Evolutionary conservation across 495 filamentous ascomycete genomes (phyloP).

Genomic region (Neurospora terricola): DNA sequence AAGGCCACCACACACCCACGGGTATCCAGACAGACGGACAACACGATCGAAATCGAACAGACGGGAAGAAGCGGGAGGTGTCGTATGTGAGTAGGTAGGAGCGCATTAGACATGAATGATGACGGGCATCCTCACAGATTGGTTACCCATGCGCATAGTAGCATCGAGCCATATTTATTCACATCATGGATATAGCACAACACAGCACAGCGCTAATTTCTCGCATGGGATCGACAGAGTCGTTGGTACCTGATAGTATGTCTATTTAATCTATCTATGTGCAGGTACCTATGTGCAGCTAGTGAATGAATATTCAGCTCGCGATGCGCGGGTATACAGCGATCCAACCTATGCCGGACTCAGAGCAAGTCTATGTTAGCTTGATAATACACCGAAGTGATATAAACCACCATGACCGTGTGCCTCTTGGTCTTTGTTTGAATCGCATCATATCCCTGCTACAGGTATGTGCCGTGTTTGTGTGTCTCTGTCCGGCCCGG

Average conservation of each 20-base stretch:
- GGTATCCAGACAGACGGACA: not conserved
- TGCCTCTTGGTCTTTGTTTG: not conserved
- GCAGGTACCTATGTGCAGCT: not conserved
- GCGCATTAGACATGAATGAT: not conserved
- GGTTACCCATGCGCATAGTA: not conserved
- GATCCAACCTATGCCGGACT: not conserved
- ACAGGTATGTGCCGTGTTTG: not conserved
- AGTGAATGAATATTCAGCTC: not conserved
- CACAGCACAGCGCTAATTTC: not conserved
- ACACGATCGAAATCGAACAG: not conserved
- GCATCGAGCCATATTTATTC: not conserved
- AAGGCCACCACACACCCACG: no score
- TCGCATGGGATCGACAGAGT: not conserved
- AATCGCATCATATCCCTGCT: not conserved
- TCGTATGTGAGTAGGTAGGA: not conserved
- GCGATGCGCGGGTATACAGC: not conserved
- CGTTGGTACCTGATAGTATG: not conserved
- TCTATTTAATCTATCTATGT: not conserved
- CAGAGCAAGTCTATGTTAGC: not conserved
- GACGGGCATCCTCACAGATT: not conserved
- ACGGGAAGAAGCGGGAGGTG: not conserved
- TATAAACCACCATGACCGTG: not conserved
- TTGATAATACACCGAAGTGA: not conserved
- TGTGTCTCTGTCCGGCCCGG: not conserved
- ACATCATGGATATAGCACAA: not conserved